These are phyloP conservation scores for Coccomyxa sp. DNA, from an alignment of 139 green algal species.

Conservation along the genomic window DNA sequence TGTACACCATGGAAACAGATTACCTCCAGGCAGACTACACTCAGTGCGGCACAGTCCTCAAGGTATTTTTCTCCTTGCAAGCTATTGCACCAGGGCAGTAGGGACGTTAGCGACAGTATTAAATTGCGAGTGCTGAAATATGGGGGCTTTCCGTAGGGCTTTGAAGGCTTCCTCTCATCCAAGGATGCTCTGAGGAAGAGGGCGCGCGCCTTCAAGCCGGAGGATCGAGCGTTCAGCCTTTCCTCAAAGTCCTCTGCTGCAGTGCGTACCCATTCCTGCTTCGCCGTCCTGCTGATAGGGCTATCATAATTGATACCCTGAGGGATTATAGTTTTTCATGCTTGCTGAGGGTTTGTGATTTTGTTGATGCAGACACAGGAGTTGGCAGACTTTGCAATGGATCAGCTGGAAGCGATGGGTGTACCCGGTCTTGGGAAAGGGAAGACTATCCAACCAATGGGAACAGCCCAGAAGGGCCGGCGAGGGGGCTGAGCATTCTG, in stretches of 20 bases:
- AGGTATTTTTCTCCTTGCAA: slow-evolving; percentile 29
- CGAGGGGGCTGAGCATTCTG: neutral
- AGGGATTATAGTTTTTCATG: neutral
- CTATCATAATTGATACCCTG: neutral
- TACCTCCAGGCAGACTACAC: slow-evolving; percentile 65
- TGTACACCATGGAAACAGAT: slow-evolving; percentile 56
- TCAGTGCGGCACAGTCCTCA: slow-evolving; percentile 57
- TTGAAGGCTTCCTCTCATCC: slow-evolving; percentile 66
- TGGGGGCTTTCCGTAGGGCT: slow-evolving; percentile 46
- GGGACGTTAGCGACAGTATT: neutral
- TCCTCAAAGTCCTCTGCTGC: slow-evolving; percentile 61
- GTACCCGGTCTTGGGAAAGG: neutral
- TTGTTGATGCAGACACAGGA: neutral
- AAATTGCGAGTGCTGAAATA: neutral
- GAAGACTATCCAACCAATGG: neutral
- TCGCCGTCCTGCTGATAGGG: neutral
- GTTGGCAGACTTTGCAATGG: neutral
- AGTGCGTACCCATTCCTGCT: slow-evolving; percentile 22
- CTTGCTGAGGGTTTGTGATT: neutral
- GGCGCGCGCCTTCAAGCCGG: slow-evolving; percentile 50
- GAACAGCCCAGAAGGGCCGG: neutral
- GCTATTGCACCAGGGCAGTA: neutral
- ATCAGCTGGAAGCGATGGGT: neutral
- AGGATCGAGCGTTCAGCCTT: slow-evolving; percentile 69
- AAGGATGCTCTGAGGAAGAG: slow-evolving; percentile 61